Conservation (phyloP, 805 yeast genomes). For the Geotrichum ghanense region DNA sequence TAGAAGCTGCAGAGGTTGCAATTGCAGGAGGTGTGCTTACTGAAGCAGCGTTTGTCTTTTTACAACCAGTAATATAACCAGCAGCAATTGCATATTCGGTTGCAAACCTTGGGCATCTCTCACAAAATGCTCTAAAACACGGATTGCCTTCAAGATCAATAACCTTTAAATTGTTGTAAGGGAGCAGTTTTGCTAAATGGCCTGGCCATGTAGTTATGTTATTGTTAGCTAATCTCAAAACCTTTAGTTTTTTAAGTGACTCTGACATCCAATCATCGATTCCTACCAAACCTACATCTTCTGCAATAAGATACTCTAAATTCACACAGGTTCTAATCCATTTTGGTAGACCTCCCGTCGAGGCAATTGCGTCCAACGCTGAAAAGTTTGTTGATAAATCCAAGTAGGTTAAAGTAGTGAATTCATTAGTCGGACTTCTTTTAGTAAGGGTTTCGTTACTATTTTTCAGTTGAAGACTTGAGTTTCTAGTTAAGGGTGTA, state of each 20-base stretch:
- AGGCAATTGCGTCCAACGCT: constrained; percentile 11
- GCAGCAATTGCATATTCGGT: constrained; percentile 11
- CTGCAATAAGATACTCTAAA: constrained; percentile 17
- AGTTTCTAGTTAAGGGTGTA: not conserved
- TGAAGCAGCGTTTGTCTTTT: not conserved
- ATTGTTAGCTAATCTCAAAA: constrained; percentile 16
- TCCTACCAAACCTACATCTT: constrained; percentile 15
- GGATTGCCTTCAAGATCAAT: constrained; percentile 21
- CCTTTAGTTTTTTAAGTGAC: constrained; percentile 13
- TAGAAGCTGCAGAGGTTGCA: constrained; percentile 8
- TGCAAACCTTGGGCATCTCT: constrained; percentile 14
- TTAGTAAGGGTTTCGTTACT: not conserved
- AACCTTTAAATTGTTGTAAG: constrained; percentile 12
- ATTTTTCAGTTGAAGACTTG: not conserved
- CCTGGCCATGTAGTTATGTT: constrained; percentile 22
- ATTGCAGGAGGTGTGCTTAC: not conserved
- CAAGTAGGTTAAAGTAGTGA: constrained; percentile 11
- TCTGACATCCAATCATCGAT: constrained; percentile 20
- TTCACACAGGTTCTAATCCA: constrained; percentile 15
- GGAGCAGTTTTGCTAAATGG: constrained; percentile 13
- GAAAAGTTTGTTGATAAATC: constrained; percentile 13
- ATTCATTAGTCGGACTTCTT: constrained; percentile 3
- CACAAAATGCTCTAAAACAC: constrained; percentile 15
- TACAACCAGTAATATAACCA: constrained; percentile 3
- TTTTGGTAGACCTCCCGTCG: constrained; percentile 19